Evolutionary conservation across 176 grass and related monocot genomes (phyloP).

Genomic region (Paspalum vaginatum): DNA sequence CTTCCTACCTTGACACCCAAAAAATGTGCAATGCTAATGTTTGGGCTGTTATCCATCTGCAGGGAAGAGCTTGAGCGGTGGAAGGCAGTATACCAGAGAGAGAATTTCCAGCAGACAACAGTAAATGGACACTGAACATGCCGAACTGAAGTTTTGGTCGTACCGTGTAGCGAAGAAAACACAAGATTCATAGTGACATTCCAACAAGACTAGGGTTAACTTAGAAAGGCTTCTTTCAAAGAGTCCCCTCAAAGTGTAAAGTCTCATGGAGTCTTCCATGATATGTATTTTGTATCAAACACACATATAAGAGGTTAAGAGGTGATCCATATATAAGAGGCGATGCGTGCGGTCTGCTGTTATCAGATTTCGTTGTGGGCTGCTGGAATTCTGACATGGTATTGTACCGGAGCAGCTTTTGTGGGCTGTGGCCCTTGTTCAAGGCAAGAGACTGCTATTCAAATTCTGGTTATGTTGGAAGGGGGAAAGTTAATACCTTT

Average conservation of each 20-base stretch:
- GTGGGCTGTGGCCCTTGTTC: background rate
- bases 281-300: constrained; percentile 28
- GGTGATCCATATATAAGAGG: constrained; percentile 13
- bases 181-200: constrained; percentile 35
- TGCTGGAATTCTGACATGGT: background rate
- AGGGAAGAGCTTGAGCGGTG: constrained; percentile 91
- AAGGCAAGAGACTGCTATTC: background rate
- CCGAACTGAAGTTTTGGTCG: constrained; percentile 42
- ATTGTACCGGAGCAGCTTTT: background rate
- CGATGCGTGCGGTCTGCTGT: constrained; percentile 19
- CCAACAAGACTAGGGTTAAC: constrained; percentile 44
- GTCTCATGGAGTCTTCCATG: constrained; percentile 31
- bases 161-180: constrained; percentile 37
- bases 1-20: background rate
- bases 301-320: constrained; percentile 22
- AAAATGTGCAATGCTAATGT: constrained; percentile 3
- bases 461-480: background rate
- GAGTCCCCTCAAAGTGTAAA: constrained; percentile 43
- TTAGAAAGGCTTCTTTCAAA: constrained; percentile 41
- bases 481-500: background rate
- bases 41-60: constrained; percentile 34
- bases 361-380: constrained; percentile 20
- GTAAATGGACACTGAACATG: constrained; percentile 55
- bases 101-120: constrained; percentile 62
- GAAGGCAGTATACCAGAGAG: constrained; percentile 78